Percentiles rank a stretch among this genome's conserved stretches.
Conservation (phyloP, 352 stramenopile genomes). For the Phytopythium cucurbitacearum region DNA sequence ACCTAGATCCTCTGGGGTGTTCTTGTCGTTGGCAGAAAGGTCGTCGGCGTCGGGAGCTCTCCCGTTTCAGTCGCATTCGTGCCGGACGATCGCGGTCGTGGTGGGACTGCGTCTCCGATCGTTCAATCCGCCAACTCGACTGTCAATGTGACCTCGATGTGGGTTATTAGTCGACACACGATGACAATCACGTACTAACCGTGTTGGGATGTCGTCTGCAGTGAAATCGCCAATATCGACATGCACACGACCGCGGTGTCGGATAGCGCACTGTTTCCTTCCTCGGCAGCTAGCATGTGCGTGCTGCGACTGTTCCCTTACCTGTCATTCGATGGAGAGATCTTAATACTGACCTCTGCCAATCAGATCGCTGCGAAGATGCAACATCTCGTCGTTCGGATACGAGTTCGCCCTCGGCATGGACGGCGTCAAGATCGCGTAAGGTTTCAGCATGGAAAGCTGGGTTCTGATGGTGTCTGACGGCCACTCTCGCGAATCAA, state of each 20-base stretch:
- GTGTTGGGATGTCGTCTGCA: background rate
- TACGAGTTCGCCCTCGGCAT: slow-evolving; percentile 23
- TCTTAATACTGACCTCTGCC: background rate
- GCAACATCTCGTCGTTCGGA: slow-evolving; percentile 33
- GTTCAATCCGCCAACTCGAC: slow-evolving; percentile 8
- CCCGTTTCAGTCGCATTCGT: slow-evolving; percentile 18
- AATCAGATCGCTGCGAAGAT: slow-evolving; percentile 30
- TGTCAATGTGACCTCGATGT: slow-evolving; percentile 15
- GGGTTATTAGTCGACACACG: background rate
- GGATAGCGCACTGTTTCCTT: slow-evolving; percentile 14
- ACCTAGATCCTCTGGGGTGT: too few species aligned
- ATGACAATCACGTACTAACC: background rate
- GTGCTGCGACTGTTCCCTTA: background rate
- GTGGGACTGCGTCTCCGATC: slow-evolving; percentile 11
- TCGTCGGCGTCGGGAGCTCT: slow-evolving; percentile 11
- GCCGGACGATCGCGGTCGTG: slow-evolving; percentile 19
- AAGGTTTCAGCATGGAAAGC: slow-evolving; percentile 2
- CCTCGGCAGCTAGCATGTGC: slow-evolving; percentile 18
- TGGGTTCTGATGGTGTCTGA: background rate
- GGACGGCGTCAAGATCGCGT: slow-evolving; percentile 24
- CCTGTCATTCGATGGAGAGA: too few species aligned
- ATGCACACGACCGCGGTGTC: slow-evolving; percentile 13
- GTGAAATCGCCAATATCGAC: slow-evolving; percentile 20
- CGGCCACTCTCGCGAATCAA: background rate
- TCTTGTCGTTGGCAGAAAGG: slow-evolving; percentile 15